Percentiles rank a stretch among this genome's conserved stretches.
These are phyloP conservation scores for Asterochloris erici DNA, from an alignment of 139 green algal species.

Conservation along the genomic window DNA sequence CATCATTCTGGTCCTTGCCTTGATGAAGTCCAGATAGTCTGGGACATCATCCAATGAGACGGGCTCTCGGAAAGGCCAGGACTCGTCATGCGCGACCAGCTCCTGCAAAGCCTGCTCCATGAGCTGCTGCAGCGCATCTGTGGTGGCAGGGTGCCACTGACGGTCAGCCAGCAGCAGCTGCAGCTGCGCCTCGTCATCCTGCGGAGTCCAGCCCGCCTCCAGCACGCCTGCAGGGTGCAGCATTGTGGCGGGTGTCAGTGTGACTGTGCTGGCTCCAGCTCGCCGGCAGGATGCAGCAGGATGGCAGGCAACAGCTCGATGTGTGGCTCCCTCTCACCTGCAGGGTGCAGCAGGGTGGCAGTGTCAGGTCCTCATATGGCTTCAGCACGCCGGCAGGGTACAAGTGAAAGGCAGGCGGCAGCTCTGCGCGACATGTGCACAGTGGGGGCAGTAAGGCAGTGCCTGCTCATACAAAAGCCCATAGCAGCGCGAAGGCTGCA, in stretches of 20 bases:
- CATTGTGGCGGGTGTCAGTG: too few species aligned
- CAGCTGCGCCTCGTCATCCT: neutral
- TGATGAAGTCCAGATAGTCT: slow-evolving; percentile 89
- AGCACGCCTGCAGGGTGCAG: slow-evolving; percentile 42
- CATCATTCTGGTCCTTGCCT: slow-evolving; percentile 20
- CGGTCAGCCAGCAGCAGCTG: slow-evolving; percentile 37
- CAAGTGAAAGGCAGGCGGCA: too few species aligned
- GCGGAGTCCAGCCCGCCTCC: slow-evolving; percentile 73
- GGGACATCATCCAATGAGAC: slow-evolving; percentile 79
- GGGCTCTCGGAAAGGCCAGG: slow-evolving; percentile 84
- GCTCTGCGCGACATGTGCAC: too few species aligned
- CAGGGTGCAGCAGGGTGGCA: neutral
- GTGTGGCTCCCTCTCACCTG: too few species aligned
- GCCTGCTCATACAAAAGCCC: too few species aligned
- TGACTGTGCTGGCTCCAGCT: too few species aligned
- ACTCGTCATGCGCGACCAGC: slow-evolving; percentile 62
- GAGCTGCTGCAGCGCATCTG: slow-evolving; percentile 54
- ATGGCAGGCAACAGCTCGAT: too few species aligned
- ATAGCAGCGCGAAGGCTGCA: too few species aligned
- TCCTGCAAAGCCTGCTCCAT: slow-evolving; percentile 44
- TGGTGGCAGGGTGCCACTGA: slow-evolving; percentile 22
- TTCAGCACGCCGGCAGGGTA: too few species aligned
- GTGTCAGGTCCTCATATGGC: too few species aligned
- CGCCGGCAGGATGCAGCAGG: too few species aligned
- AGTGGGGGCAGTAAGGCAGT: too few species aligned